Base-by-base conservation (phyloP, 495 filamentous ascomycete species). In the Aspergillus conjunctus region DNA sequence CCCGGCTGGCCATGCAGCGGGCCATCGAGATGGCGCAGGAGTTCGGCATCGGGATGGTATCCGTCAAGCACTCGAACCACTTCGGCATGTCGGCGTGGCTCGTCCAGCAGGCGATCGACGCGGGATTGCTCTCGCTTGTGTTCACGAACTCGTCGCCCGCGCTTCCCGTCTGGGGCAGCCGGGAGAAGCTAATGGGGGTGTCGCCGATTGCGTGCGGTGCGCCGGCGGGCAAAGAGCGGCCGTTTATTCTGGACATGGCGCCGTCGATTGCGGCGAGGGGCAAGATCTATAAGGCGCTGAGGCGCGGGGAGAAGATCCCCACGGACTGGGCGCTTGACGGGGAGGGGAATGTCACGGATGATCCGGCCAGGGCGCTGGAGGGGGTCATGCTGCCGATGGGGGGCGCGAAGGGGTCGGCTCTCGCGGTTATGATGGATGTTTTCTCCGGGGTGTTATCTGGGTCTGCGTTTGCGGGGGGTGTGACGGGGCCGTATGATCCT, bases 371-470 rank as follows among this genome's bases (percentile, higher is more conserved):
- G 15, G 89, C 88, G 31, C 67, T 91, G 26, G 77, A 85, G 52
- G 89, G 89, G 0, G 85, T 88, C 1, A 92, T 92, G 89, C 71
- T 91, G 52, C 88, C 89, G 0, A 91, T 92, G 86, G 89, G 88
- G 0, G 89, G 89, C 0, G 88, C 88, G 0, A 92, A 92, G 70
- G 89, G 89, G 5, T 86, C 82, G 17, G 89, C 83, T 5, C 63
- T 92, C 45, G 75, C 87, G 0, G 81, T 92, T 39, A 91, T 92
- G 89, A 91, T 91, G 89, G 89, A 92, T 74, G 87, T 92, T 3
- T 91, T 92, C 60, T 90, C 88, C 7, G 89, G 89, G 1, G 89
- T 91, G 5, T 69, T 92, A 10, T 86, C 84, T 2, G 89, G 87
- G 33, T 75, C 82, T 37, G 88, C 87, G 0, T 90, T 91, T 74